Conservation (phyloP, 2,329 filamentous ascomycete genomes). For the Xylaria sp. region DNA sequence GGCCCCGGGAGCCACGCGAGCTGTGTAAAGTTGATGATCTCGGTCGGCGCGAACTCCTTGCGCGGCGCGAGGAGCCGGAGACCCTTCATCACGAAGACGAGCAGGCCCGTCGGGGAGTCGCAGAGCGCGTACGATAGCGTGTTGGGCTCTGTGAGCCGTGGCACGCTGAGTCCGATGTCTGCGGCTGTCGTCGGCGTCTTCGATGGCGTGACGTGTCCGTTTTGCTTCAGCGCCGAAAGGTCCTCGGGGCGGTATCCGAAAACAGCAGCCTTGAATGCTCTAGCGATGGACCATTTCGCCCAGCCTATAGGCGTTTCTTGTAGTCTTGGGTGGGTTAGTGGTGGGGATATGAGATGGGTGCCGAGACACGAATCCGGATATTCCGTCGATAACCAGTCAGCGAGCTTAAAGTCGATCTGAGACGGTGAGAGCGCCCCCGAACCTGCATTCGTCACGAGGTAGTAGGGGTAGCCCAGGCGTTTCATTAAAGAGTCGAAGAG, state of each 20-base stretch:
- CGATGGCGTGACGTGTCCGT: slow-evolving; percentile 21
- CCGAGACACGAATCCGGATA: slow-evolving; percentile 60
- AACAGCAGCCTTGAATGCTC: slow-evolving; percentile 52
- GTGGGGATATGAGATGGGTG: slow-evolving; percentile 65
- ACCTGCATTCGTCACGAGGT: slow-evolving; percentile 61
- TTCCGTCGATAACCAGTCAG: slow-evolving; percentile 53
- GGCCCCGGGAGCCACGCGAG: slow-evolving; percentile 71
- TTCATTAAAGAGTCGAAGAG: slow-evolving; percentile 65
- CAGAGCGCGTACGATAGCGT: slow-evolving; percentile 65
- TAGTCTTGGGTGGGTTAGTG: slow-evolving; percentile 55
- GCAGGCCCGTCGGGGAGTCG: slow-evolving; percentile 64
- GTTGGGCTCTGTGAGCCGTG: slow-evolving; percentile 53
- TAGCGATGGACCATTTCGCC: slow-evolving; percentile 62
- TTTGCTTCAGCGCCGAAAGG: slow-evolving; percentile 49
- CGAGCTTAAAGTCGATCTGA: slow-evolving; percentile 58
- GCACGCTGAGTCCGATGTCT: slow-evolving; percentile 40
- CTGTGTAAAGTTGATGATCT: slow-evolving; percentile 65
- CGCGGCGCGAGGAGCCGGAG: slow-evolving; percentile 49
- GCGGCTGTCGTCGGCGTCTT: slow-evolving; percentile 29
- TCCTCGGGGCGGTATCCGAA: slow-evolving; percentile 63
- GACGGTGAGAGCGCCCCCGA: slow-evolving; percentile 53
- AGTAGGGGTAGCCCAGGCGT: slow-evolving; percentile 62
- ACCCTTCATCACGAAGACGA: slow-evolving; percentile 59
- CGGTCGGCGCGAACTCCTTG: slow-evolving; percentile 52
- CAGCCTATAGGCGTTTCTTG: slow-evolving; percentile 53